Base-by-base conservation (phyloP, 1,284 basidiomycete species). In the Boletus semigastroideus region DNA sequence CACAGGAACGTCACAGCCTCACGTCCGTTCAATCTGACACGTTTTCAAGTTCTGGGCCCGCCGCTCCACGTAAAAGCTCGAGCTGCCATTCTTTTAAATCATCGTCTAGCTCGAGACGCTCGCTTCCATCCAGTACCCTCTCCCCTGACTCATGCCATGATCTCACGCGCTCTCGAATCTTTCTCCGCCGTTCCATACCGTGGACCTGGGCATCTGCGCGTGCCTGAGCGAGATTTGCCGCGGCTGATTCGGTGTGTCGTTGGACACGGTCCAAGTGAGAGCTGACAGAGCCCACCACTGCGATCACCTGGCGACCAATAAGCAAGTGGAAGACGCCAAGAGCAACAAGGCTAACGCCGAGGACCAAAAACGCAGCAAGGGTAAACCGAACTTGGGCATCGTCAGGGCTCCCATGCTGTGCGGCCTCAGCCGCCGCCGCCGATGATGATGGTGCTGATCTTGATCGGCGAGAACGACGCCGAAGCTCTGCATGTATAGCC, bases 161-260 rank as follows among this genome's bases (percentile, higher is more conserved):
- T 40, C 61, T 62, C 16, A 78, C 74, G 3, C 68, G 68, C 44
- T 66, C 63, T 16, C 68, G 64, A 52, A 80, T 78, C 51, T 70
- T 67, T 51, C 55, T 56, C 17, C 78, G 65, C 17, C 74, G 62
- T 52, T 75, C 72, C 40, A 63, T 58, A 2, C 78, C 77, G 57
- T 66, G 66, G 47, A 72, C 65, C 31, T 70, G 64, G 13, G 74
- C 77, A 17, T 76, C 77, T 14, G 61, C 59, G 14, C 76, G 64
- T 5, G 77, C 77, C 44, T 71, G 66, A 0, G 75, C 69, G 8
- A 79, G 69, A 57, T 77, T 77, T 12, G 65, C 63, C 17, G 74
- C 67, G 0, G 78, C 77, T 4, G 63, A 59, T 17, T 53, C 48
- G 34, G 78, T 68, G 9, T 65, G 65, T 25, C 62, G 56, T 45